Percentiles rank a stretch among this genome's conserved stretches.
These are phyloP conservation scores for Cercospora sp. DNA, from an alignment of 2,329 filamentous ascomycete genomes.

Conservation along the genomic window DNA sequence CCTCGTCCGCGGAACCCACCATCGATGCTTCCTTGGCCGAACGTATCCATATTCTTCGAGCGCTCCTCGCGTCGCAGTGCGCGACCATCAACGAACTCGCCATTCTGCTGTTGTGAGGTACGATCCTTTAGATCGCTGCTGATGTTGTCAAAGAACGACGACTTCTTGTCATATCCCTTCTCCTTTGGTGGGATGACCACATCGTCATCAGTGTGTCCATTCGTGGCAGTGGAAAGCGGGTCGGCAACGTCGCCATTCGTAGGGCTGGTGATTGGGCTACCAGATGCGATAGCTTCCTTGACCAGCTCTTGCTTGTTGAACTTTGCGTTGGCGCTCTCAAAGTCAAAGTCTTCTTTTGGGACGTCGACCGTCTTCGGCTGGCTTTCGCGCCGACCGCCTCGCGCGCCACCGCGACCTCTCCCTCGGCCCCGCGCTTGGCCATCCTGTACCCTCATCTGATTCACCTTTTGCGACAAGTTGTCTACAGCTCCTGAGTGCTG, in stretches of 20 bases:
- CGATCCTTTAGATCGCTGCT: constrained; percentile 91
- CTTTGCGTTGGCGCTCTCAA: constrained; percentile 80
- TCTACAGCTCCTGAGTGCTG: constrained; percentile 51
- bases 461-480: constrained; percentile 71
- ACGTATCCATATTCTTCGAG: constrained; percentile 95
- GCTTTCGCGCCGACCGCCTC: constrained; percentile 39
- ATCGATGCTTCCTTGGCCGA: constrained; percentile 94
- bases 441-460: constrained; percentile 64
- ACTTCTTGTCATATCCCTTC: constrained; percentile 77
- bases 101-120: constrained; percentile 60
- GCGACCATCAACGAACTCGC: constrained; percentile 63
- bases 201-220: constrained; percentile 33
- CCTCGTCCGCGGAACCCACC: constrained; percentile 70
- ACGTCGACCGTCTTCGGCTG: constrained; percentile 68
- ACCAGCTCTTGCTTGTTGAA: constrained; percentile 86
- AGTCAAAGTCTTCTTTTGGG: constrained; percentile 88
- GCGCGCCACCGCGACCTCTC: constrained; percentile 49
- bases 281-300: constrained; percentile 80
- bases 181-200: constrained; percentile 49
- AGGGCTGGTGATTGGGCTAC: constrained; percentile 62
- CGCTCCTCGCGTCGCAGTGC: constrained; percentile 93
- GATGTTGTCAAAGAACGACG: constrained; percentile 97
- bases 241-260: constrained; percentile 29
- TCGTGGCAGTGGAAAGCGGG: constrained; percentile 32
- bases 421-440: constrained; percentile 44